These are phyloP conservation scores for Polyrhizophydium stewartii DNA, from an alignment of 371 early-diverging fungal species.

Conservation along the genomic window DNA sequence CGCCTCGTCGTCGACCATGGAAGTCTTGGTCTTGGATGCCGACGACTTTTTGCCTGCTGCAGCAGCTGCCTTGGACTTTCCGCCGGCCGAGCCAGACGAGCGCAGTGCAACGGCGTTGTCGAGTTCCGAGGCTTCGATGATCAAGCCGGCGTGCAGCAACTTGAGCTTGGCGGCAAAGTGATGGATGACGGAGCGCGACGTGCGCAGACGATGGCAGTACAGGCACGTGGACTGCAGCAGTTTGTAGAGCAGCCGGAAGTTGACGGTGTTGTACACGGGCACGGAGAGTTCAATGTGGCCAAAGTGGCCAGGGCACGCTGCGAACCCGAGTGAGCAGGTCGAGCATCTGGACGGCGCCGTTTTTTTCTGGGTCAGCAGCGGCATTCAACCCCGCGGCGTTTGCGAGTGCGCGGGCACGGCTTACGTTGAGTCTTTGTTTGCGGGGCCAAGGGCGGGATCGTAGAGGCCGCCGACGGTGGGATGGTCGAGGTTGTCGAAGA, in stretches of 20 bases:
- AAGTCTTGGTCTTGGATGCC: constrained; percentile 7
- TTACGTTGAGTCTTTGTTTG: constrained; percentile 69
- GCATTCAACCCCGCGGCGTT: too few species aligned
- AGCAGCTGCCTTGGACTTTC: background rate
- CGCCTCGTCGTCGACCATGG: constrained; percentile 30
- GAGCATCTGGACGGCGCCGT: constrained; percentile 60
- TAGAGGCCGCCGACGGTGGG: constrained; percentile 94
- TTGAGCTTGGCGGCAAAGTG: constrained; percentile 34
- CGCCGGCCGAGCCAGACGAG: background rate
- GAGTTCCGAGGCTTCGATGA: constrained; percentile 77
- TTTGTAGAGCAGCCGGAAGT: constrained; percentile 82
- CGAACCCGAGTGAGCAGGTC: constrained; percentile 81
- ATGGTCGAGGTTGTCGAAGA: constrained; percentile 89
- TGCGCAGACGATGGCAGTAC: constrained; percentile 86
- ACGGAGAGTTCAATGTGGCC: constrained; percentile 98
- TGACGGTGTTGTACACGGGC: constrained; percentile 95
- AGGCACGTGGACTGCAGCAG: constrained; percentile 85
- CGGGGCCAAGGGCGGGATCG: constrained; percentile 96
- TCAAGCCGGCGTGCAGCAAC: constrained; percentile 48
- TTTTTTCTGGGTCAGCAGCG: too few species aligned
- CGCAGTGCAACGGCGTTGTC: constrained; percentile 39
- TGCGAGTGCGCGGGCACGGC: constrained; percentile 8
- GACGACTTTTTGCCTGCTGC: constrained; percentile 1
- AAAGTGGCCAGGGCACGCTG: constrained; percentile 97
- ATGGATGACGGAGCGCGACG: constrained; percentile 49